Evolutionary conservation across 352 stramenopile species (phyloP).

Genomic region (Globisporangium paroecandrum): DNA sequence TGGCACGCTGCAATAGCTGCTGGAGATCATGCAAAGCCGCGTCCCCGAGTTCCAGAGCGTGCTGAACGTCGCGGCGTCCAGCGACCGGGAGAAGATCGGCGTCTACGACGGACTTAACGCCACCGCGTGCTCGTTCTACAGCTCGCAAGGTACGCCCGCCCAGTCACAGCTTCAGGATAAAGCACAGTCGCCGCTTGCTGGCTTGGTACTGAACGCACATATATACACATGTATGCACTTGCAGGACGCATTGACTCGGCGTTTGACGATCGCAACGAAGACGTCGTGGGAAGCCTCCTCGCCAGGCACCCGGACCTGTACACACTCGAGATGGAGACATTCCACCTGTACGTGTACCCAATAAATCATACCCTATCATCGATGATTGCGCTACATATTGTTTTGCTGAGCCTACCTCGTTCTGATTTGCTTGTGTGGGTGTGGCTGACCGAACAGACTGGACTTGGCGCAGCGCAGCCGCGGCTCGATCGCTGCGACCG

Average conservation of each 20-base stretch:
- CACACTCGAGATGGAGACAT: conserved; percentile 74
- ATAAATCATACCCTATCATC: too few species aligned
- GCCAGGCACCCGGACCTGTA: conserved; percentile 27
- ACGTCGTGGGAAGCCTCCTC: conserved; percentile 34
- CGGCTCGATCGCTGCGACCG: conserved; percentile 33
- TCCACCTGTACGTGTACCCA: conserved; percentile 41
- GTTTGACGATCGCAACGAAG: conserved; percentile 68
- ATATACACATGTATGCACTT: background rate
- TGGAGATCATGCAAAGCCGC: conserved; percentile 25
- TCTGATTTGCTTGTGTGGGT: too few species aligned
- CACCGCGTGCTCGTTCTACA: conserved; percentile 69
- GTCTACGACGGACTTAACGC: conserved; percentile 53
- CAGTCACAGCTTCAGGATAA: too few species aligned
- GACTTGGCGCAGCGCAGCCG: conserved; percentile 44
- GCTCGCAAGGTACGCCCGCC: conserved; percentile 42
- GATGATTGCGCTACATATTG: too few species aligned
- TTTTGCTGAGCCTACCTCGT: too few species aligned
- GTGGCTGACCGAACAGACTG: conserved; percentile 18
- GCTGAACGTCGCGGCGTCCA: conserved; percentile 15
- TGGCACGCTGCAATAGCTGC: conserved; percentile 17
- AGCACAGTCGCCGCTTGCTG: background rate
- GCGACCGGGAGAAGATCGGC: conserved; percentile 17
- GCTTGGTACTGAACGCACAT: background rate
- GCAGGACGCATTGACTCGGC: conserved; percentile 33
- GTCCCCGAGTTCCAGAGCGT: conserved; percentile 21